Base-by-base conservation (phyloP, 352 stramenopile species). In the Phytophthora agathidicida region DNA sequence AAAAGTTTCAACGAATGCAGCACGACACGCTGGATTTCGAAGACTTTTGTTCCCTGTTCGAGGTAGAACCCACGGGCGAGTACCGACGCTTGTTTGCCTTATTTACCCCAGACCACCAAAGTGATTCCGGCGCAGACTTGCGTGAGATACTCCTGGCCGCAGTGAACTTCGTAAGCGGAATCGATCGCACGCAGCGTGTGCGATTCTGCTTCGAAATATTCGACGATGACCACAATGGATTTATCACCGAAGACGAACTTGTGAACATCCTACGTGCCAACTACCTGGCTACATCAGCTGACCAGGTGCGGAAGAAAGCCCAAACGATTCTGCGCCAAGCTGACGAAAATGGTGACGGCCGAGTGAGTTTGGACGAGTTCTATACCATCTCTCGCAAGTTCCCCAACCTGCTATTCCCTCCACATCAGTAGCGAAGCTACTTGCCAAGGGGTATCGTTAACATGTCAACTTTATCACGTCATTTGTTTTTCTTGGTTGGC, bases 171-270 rank as follows among this genome's bases (percentile, higher is more conserved):
- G 73, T 96, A 49, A 75, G 75, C 2, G 60, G 67, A 14, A 75
- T 88, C 17, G 78, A 91, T 22, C 77, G 71, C 20, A 79, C 83
- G 19, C 88, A 97, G 68, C 87, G 92, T 13, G 93, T 96, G 19
- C 88, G 92, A 49, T 96, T 98, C 49, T 94, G 89, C 56, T 98
- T 98, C 61, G 90, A 97, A 19, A 89, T 98, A 44, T 98, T 97
- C 48, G 94, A 98, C 60, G 90, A 97, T 47, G 94, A 98, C 62
- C 81, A 92, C 73, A 96, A 93, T 39, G 84, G 84, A 17, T 97
- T 93, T 54, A 89, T 97, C 61, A 94, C 86, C 0, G 72, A 94
- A 46, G 77, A 92, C 31, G 91, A 98, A 67, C 83, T 98, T 16
- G 68, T 96, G 11, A 88, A 93, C 30, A 96, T 98, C 37, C 74